A percentile compares a stretch with the other conserved stretches of the same genome.
Conservation (phyloP, 306 rosid species). For the Astragalus membranaceus region DNA sequence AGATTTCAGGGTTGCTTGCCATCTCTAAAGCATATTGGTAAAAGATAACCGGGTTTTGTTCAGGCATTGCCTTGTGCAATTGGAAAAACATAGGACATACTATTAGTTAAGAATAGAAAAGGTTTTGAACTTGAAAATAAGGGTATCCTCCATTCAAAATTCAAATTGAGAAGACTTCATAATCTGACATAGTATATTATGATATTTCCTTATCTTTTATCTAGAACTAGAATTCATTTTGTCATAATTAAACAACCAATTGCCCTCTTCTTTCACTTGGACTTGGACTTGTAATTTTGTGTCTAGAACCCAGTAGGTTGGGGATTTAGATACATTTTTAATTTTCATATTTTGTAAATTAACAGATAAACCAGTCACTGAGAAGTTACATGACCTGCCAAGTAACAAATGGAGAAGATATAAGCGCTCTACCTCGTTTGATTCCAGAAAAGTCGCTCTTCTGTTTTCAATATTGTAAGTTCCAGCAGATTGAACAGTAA, state of each 20-base stretch:
- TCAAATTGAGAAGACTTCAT: constrained; percentile 10
- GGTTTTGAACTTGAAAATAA: constrained; percentile 19
- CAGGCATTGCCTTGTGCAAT: constrained; percentile 4
- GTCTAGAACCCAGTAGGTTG: neutral
- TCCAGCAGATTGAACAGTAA: neutral
- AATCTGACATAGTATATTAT: neutral
- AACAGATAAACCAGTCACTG: constrained; percentile 44
- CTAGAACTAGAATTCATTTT: neutral
- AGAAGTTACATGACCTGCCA: constrained; percentile 64
- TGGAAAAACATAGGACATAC: neutral
- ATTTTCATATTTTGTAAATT: constrained; percentile 14
- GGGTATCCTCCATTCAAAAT: constrained; percentile 15
- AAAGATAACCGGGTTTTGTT: constrained; percentile 14
- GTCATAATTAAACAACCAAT: neutral
- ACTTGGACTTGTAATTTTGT: neutral
- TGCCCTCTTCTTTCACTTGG: neutral
- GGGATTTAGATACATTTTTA: constrained; percentile 4
- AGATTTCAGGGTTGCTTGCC: constrained; percentile 4
- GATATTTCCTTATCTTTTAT: neutral
- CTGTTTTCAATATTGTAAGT: constrained; percentile 88
- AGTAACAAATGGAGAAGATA: constrained; percentile 75
- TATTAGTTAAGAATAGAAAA: neutral
- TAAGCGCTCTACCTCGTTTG: constrained; percentile 67
- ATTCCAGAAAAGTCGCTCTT: constrained; percentile 81
- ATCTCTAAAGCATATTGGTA: neutral